phyloP scores from a whole-genome alignment of 1,284 basidiomycete species.

The Trametes hirsuta region DNA sequence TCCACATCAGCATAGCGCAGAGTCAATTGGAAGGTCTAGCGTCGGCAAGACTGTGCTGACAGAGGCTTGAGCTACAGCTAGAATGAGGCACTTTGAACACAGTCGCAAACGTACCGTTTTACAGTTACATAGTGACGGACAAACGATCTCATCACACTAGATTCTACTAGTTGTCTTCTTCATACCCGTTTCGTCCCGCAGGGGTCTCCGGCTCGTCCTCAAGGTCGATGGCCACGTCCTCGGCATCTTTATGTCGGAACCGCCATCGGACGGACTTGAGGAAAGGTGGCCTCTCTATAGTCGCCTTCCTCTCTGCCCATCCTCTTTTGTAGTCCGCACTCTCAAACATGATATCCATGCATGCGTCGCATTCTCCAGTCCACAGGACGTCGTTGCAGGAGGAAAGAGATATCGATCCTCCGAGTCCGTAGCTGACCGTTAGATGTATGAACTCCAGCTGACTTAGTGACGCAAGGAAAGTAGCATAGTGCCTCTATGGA shows the following conservation, averaged over 20 bases:
- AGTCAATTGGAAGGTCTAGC: no score
- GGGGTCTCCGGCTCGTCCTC: constrained; percentile 3
- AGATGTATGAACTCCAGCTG: constrained; percentile 16
- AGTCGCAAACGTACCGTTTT: neutral
- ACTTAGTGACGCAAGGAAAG: constrained; percentile 12
- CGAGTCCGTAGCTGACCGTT: constrained; percentile 19
- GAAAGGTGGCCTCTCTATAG: constrained; percentile 8
- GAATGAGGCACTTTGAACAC: neutral
- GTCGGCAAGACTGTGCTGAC: no score
- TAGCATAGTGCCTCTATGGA: constrained; percentile 16
- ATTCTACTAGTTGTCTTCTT: neutral
- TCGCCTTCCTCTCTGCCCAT: constrained; percentile 22
- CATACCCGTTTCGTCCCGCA: neutral
- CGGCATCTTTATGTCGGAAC: constrained; percentile 15
- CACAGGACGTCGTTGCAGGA: constrained; percentile 17
- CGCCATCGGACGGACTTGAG: constrained; percentile 22
- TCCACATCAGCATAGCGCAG: no score
- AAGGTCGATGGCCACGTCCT: constrained; percentile 9
- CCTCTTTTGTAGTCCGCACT: constrained; percentile 10
- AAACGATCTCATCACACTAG: neutral
- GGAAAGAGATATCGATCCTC: constrained; percentile 7
- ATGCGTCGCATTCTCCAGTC: constrained; percentile 27
- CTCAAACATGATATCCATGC: constrained; percentile 26
- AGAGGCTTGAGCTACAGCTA: no score
- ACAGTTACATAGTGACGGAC: neutral